Conservation (phyloP, 495 filamentous ascomycete genomes). For the Penicillium turbatum region DNA sequence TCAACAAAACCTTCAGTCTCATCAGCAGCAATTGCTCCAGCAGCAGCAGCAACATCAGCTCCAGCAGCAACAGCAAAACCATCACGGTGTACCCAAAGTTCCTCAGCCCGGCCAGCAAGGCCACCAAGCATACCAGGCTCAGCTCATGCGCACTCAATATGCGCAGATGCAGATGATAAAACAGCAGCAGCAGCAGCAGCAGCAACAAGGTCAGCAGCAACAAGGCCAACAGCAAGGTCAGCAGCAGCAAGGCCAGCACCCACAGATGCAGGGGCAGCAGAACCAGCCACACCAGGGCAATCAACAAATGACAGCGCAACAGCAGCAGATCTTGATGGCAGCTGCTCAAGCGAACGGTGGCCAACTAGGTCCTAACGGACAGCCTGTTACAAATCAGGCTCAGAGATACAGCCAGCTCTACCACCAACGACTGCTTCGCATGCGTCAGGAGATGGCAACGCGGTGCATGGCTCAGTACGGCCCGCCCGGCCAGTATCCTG, state of each 20-base stretch:
- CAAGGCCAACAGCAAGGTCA: constrained; percentile 34
- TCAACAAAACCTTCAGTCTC: constrained; percentile 52
- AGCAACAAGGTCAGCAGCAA: constrained; percentile 28
- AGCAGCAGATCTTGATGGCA: constrained; percentile 41
- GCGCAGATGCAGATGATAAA: constrained; percentile 41
- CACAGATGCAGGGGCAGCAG: constrained; percentile 31
- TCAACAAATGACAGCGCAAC: constrained; percentile 35
- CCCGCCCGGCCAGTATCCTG: constrained; percentile 40
- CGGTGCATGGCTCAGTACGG: constrained; percentile 40
- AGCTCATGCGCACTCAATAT: constrained; percentile 41
- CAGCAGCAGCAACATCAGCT: constrained; percentile 46
- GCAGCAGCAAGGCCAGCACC: constrained; percentile 35
- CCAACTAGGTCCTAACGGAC: constrained; percentile 33
- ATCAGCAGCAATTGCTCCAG: constrained; percentile 42
- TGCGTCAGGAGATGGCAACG: constrained; percentile 40
- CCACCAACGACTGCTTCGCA: constrained; percentile 34
- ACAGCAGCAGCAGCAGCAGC: constrained; percentile 36
- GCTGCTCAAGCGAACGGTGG: constrained; percentile 42
- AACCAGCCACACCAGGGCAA: constrained; percentile 33
- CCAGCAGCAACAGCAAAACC: constrained; percentile 39
- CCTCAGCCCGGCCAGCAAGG: constrained; percentile 37
- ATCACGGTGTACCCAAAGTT: constrained; percentile 36
- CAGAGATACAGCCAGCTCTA: constrained; percentile 38
- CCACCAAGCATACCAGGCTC: constrained; percentile 47
- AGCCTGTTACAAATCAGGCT: constrained; percentile 23